phyloP scores from a whole-genome alignment of 129 eudicot species.

The Flaveria sonorensis region DNA sequence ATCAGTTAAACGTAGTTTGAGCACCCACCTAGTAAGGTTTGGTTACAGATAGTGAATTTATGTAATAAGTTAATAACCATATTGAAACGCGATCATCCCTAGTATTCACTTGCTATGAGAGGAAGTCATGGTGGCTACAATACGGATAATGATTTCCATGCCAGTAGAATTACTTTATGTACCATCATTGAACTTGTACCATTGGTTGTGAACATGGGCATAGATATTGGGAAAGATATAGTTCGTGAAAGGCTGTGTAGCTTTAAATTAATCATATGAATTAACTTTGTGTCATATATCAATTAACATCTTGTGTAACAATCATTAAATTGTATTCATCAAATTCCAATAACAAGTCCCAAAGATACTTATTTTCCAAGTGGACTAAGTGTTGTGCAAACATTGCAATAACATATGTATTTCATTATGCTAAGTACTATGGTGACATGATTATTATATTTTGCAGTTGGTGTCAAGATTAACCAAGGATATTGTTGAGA shows the following conservation, averaged over 20 bases:
- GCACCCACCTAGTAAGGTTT: neutral
- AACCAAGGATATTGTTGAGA: conserved; percentile 86
- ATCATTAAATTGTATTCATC: neutral
- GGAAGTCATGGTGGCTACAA: too few species aligned
- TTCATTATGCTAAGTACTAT: neutral
- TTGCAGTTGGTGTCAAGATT: conserved; percentile 85
- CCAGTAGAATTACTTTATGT: neutral
- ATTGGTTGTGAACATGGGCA: neutral
- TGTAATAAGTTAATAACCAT: neutral
- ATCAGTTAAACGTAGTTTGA: neutral
- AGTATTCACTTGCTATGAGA: neutral
- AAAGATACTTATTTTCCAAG: neutral
- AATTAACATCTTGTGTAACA: neutral
- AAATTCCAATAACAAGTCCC: neutral
- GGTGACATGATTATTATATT: conserved; percentile 24
- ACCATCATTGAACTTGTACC: neutral
- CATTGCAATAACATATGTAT: neutral
- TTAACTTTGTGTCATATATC: too few species aligned
- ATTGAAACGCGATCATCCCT: neutral
- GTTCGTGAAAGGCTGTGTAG: neutral
- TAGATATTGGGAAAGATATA: neutral
- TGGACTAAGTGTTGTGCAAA: neutral
- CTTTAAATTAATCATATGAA: too few species aligned
- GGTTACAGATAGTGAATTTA: neutral
- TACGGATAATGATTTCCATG: too few species aligned